phyloP scores from a whole-genome alignment of 2,329 filamentous ascomycete genomes.

The Colletotrichum tabaci region DNA sequence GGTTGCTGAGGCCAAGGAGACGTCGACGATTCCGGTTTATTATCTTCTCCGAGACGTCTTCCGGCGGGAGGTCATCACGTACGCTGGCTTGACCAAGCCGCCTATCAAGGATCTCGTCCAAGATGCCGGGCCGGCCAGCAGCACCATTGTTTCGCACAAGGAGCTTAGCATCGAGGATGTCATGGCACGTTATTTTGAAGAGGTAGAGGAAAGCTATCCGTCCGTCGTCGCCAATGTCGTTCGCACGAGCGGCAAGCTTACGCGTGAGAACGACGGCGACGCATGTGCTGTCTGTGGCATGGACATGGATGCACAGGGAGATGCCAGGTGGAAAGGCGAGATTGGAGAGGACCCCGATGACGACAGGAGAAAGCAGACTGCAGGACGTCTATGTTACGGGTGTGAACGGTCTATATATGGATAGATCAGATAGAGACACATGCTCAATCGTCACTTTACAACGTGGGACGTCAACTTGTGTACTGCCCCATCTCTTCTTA shows the following conservation, averaged over 20 bases:
- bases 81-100: conserved; percentile 68
- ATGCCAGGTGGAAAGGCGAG: conserved; percentile 75
- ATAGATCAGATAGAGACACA: conserved; percentile 49
- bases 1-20: neutral
- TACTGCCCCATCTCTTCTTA: conserved; percentile 6
- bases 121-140: conserved; percentile 47
- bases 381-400: conserved; percentile 76
- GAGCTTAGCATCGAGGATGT: conserved; percentile 92
- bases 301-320: conserved; percentile 74
- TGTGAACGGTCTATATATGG: conserved; percentile 76
- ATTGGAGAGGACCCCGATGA: conserved; percentile 61
- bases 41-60: conserved; percentile 90
- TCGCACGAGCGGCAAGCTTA: conserved; percentile 87
- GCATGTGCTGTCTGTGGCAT: conserved; percentile 80
- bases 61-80: conserved; percentile 82
- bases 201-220: conserved; percentile 88
- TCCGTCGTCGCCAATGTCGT: conserved; percentile 97
- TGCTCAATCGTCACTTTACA: conserved; percentile 1
- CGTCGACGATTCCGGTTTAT: conserved; percentile 66
- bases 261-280: conserved; percentile 58
- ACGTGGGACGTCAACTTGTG: conserved; percentile 4
- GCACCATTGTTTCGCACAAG: conserved; percentile 73
- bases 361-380: conserved; percentile 46
- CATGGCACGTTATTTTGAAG: conserved; percentile 89
- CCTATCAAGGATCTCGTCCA: conserved; percentile 65